A percentile compares a stretch with the other conserved stretches of the same genome.
These are phyloP conservation scores for Tubosaeta sp. DNA, from an alignment of 768 basidiomycete genomes.

Conservation along the genomic window DNA sequence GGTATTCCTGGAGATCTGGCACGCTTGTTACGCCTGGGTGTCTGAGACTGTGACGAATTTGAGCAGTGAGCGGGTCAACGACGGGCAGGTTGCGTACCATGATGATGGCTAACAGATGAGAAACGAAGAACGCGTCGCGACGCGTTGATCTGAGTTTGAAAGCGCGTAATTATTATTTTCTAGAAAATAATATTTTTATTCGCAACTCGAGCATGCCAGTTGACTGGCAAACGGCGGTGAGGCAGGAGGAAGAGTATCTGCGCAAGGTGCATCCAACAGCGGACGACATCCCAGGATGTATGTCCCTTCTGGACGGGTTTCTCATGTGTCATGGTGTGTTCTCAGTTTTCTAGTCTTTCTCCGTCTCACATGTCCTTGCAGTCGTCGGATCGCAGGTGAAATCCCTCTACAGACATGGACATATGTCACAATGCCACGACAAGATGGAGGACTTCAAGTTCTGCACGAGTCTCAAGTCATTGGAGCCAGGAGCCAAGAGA, in stretches of 20 bases:
- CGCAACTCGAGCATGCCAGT: conserved; percentile 32
- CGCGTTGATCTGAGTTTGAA: conserved; percentile 46
- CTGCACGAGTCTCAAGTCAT: conserved; percentile 78
- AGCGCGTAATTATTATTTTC: conserved; percentile 25
- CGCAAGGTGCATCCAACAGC: conserved; percentile 63
- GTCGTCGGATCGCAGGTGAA: conserved; percentile 78
- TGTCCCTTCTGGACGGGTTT: conserved; percentile 69
- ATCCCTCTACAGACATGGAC: conserved; percentile 84
- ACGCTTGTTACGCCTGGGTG: conserved; percentile 58
- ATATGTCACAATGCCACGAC: conserved; percentile 60
- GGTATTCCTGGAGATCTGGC: conserved; percentile 53
- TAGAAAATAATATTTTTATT: conserved; percentile 1
- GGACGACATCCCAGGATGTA: conserved; percentile 80
- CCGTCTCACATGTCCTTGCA: conserved; percentile 29
- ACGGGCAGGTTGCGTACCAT: conserved; percentile 36
- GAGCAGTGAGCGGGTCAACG: not conserved
- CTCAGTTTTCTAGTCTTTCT: not conserved
- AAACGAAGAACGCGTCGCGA: conserved; percentile 41
- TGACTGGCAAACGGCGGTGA: conserved; percentile 52
- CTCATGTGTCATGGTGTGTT: conserved; percentile 62
- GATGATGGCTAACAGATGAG: conserved; percentile 15
- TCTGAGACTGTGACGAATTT: conserved; percentile 29
- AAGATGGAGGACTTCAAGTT: conserved; percentile 95
- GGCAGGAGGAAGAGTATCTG: conserved; percentile 67
- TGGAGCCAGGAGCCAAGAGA: conserved; percentile 71